Conservation (phyloP, 2,329 filamentous ascomycete species). For the Neonectria faginata region DNA sequence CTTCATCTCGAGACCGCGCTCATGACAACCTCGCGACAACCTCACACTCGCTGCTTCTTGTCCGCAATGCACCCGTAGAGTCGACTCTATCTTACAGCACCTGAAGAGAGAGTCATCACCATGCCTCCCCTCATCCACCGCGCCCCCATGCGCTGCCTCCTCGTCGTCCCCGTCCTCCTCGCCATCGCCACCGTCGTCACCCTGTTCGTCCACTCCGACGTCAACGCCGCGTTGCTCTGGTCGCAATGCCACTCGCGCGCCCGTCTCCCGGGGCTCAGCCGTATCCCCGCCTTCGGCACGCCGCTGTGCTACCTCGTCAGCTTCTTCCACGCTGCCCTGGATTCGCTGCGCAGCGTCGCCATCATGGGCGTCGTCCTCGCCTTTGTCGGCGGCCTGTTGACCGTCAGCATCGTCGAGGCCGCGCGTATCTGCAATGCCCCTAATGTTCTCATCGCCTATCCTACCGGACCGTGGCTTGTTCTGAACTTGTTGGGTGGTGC, state of each 20-base stretch:
- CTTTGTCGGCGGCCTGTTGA: constrained; percentile 61
- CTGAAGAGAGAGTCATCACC: background rate
- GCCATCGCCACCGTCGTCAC: constrained; percentile 55
- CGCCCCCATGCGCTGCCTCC: constrained; percentile 64
- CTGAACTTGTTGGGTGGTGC: constrained; percentile 63
- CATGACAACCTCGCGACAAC: background rate
- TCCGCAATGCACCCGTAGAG: background rate
- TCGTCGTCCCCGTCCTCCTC: constrained; percentile 62
- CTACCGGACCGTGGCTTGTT: constrained; percentile 58
- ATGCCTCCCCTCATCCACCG: constrained; percentile 59
- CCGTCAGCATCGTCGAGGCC: constrained; percentile 62
- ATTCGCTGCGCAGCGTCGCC: constrained; percentile 55
- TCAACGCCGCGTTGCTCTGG: constrained; percentile 64
- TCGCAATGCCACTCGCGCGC: constrained; percentile 64
- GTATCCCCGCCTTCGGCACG: constrained; percentile 59
- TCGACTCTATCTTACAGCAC: background rate
- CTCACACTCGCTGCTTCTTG: background rate
- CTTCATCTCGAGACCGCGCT: constrained; percentile 1
- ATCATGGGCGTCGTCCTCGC: constrained; percentile 57
- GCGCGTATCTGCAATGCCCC: constrained; percentile 57
- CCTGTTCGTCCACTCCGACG: constrained; percentile 61
- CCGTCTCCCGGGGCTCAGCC: constrained; percentile 58
- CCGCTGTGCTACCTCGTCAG: constrained; percentile 63
- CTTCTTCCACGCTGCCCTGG: constrained; percentile 60
- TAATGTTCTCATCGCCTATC: constrained; percentile 52